Evolutionary conservation across 208 protist species (phyloP).

Genomic region (Trypanosomatidae sp.): DNA sequence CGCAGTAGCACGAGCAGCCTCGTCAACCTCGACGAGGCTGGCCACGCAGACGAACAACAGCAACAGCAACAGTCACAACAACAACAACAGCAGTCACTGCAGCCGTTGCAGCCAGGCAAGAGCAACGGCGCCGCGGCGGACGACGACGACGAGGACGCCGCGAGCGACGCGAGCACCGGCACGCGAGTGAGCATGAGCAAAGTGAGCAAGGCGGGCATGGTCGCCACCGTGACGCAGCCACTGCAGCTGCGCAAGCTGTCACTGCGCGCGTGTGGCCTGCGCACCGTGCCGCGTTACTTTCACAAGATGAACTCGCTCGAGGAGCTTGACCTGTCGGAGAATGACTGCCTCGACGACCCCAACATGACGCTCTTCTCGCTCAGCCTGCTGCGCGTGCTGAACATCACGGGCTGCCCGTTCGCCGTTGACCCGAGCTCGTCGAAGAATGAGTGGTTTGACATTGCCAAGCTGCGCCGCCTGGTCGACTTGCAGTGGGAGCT

Average conservation of each 20-base stretch:
- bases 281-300: conserved; percentile 79
- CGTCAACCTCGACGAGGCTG: not conserved
- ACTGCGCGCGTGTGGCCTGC: conserved; percentile 49
- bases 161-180: conserved; percentile 11
- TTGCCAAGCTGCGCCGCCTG: conserved; percentile 55
- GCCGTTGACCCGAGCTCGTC: conserved; percentile 33
- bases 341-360: conserved; percentile 61
- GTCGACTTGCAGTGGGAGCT: conserved; percentile 70
- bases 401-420: conserved; percentile 78
- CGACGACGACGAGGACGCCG: conserved; percentile 12
- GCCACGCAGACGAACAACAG: not conserved
- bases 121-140: conserved; percentile 4
- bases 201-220: conserved; percentile 44
- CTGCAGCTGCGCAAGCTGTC: conserved; percentile 59
- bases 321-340: conserved; percentile 76
- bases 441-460: conserved; percentile 80
- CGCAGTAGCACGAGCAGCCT: not conserved
- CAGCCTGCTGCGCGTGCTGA: conserved; percentile 52
- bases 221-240: conserved; percentile 40
- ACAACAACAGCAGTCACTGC: conserved; percentile 12
- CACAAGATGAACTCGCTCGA: conserved; percentile 69
- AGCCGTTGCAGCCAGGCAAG: conserved; percentile 1
- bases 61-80: conserved; percentile 1
- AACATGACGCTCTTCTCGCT: conserved; percentile 85
- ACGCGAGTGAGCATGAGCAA: conserved; percentile 51